These are phyloP conservation scores for Schizothecium vesticola DNA, from an alignment of 495 filamentous ascomycete species.

Conservation along the genomic window DNA sequence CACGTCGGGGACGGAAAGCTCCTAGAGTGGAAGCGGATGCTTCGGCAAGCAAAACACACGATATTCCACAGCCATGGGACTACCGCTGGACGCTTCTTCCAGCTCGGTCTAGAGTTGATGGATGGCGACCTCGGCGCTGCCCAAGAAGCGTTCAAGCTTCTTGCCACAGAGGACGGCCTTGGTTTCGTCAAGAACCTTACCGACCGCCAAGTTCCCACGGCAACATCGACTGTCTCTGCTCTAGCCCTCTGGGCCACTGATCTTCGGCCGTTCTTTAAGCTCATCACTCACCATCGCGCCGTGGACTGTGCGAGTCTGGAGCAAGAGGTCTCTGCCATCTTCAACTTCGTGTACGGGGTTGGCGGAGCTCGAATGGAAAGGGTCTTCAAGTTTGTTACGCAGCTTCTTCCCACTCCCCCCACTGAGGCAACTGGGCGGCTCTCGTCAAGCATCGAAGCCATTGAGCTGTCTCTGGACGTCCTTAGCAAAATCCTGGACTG, in stretches of 20 bases:
- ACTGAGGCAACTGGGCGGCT: background rate
- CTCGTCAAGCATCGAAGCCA: conserved; percentile 4
- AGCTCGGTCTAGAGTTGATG: conserved; percentile 29
- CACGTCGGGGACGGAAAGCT: conserved; percentile 13
- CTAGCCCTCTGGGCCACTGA: conserved; percentile 22
- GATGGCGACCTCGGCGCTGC: conserved; percentile 28
- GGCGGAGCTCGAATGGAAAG: conserved; percentile 24
- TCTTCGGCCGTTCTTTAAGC: conserved; percentile 24
- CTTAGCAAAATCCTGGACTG: conserved; percentile 30
- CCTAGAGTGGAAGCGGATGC: conserved; percentile 25
- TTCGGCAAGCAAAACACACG: conserved; percentile 13
- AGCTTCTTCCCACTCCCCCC: conserved; percentile 6
- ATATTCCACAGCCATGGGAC: background rate
- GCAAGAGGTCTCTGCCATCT: conserved; percentile 25
- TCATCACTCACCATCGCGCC: conserved; percentile 30
- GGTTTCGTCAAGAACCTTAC: conserved; percentile 28
- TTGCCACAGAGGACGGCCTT: conserved; percentile 33
- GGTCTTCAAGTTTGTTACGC: conserved; percentile 24
- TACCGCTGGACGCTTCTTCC: conserved; percentile 26
- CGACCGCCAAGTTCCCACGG: conserved; percentile 23
- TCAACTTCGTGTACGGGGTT: conserved; percentile 30
- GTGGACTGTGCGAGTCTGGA: conserved; percentile 31
- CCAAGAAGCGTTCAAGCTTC: conserved; percentile 30
- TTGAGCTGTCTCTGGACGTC: conserved; percentile 26
- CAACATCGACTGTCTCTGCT: background rate